Evolutionary conservation across 345 rosid species (phyloP).

Genomic region (Camelina laxa): DNA sequence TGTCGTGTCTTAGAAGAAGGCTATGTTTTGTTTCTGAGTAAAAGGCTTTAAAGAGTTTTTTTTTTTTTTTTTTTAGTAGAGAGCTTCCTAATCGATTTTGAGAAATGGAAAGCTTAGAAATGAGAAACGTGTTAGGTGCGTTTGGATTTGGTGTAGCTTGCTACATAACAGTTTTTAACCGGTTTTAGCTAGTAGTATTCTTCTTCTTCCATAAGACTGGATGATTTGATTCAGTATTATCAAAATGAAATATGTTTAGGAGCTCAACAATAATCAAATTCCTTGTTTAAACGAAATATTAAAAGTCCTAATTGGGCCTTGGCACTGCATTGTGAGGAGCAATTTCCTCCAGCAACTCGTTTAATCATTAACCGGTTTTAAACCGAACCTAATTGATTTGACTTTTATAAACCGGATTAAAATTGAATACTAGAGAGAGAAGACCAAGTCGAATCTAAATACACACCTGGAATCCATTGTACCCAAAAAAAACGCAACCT

Average conservation of each 20-base stretch:
- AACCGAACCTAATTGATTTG: neutral
- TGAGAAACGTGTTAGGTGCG: neutral
- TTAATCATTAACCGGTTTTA: neutral
- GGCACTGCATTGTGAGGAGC: neutral
- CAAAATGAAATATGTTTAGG: neutral
- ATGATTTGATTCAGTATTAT: too few species aligned
- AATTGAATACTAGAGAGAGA: neutral
- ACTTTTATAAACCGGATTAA: slow-evolving; percentile 1
- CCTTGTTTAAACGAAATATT: too few species aligned
- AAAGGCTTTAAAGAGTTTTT: too few species aligned
- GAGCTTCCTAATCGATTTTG: neutral
- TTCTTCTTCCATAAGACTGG: neutral
- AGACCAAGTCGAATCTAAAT: slow-evolving; percentile 5
- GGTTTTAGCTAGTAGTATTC: neutral
- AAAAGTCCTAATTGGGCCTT: neutral
- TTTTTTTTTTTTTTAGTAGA: neutral
- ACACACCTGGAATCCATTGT: slow-evolving; percentile 12
- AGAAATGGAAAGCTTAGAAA: slow-evolving; percentile 3
- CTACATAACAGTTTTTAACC: neutral
- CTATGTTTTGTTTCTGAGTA: neutral
- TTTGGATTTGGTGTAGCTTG: neutral
- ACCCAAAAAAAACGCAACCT: slow-evolving; percentile 38
- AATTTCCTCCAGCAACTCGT: neutral
- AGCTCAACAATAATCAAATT: neutral
- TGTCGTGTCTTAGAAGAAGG: neutral